Evolutionary conservation across 2,329 filamentous ascomycete genomes (phyloP), one percentile per base, ranked within the genome.

Genomic region (Aspergillus sp.): DNA sequence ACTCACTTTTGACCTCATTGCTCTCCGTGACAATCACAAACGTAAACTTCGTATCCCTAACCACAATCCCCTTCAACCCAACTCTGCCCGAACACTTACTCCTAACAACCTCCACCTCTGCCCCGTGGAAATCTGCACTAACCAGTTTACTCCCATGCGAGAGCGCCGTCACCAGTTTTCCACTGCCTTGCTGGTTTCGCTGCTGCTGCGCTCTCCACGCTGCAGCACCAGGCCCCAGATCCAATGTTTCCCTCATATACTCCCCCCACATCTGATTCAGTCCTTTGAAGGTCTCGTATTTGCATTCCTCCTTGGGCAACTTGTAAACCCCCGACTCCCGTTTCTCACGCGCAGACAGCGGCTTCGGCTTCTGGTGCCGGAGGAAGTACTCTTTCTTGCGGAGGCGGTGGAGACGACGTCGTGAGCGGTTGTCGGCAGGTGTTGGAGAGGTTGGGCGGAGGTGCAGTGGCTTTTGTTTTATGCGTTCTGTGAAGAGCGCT

Each of bases 41-140:
- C 1, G 89, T 88, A 68, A 90, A 93, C 71, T 89, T 91, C 52
- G 90, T 88, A 77, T 99, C 95, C 71, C 90, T 87, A 41, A 97
- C 86, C 59, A 98, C 90, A 66, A 98, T 93, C 15, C 95, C 95
- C 66, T 81, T 85, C 54, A 93, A 76, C 0, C 95, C 93, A 0
- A 99, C 93, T 15, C 93, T 82, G 54, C 90, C 87, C 15, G 89
- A 84, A 72, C 93, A 97, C 31, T 84, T 78, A 73, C 92, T 95
- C 66, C 93, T 79, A 55, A 93, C 89, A 21, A 98, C 91, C 76
- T 92, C 87, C 19, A 97, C 73, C 65, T 87, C 79, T 15, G 93
- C 93, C 2, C 95, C 95, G 72, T 98, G 93, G 68, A 92, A 93
- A 75, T 99, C 95, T 2, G 93, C 93, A 57, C 88, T 91, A 45